Evolutionary conservation across 75 land plant species (phyloP), one percentile per base, ranked within the genome.

Genomic region (Cupressus sempervirens): DNA sequence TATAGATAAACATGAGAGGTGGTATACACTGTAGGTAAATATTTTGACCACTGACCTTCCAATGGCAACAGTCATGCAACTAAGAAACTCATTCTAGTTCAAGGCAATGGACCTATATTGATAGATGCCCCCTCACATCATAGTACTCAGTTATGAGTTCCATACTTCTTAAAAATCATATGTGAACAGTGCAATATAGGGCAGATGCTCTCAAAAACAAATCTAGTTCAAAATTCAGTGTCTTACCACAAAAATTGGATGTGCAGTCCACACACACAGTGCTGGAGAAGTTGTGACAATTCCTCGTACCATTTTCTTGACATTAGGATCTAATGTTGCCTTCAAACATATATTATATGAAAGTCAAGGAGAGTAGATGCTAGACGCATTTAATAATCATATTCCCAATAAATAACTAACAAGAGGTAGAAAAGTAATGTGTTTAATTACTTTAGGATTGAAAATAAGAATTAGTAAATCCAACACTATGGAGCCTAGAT

Each of bases 221-320:
- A n/a, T n/a, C n/a, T n/a, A n/a, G n/a, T n/a, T n/a, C n/a, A n/a
- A n/a, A n/a, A n/a, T 43, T 29, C 4, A 26, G 12, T 38, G 26
- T 0, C 90, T 90, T 89, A 95, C 98, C 85, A 38, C 85, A 84
- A 90, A 84, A 80, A 96, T 83, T 54, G 98, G 94, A 86, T 96
- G 94, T 29, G 95, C 77, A 36, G 97, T 93, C 84, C 91, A 90
- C 30, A 96, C 98, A 48, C 93, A 84, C 3, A 96, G 86, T 43
- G 98, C 98, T 30, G 98, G 98, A 80, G 98, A 94, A 67, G 97
- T 94, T 50, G 94, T 54, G 48, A 94, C 90, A 5, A 95, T 54
- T 43, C 98, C 98, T 73, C 85, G 73, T 81, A 96, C 36, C 9
- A 67, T 62, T 40, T 80, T 76, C 43, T 91, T 90, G 54, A 92